These are phyloP conservation scores for Neofusicoccum ribis DNA, from an alignment of 2,329 filamentous ascomycete genomes.

Conservation along the genomic window DNA sequence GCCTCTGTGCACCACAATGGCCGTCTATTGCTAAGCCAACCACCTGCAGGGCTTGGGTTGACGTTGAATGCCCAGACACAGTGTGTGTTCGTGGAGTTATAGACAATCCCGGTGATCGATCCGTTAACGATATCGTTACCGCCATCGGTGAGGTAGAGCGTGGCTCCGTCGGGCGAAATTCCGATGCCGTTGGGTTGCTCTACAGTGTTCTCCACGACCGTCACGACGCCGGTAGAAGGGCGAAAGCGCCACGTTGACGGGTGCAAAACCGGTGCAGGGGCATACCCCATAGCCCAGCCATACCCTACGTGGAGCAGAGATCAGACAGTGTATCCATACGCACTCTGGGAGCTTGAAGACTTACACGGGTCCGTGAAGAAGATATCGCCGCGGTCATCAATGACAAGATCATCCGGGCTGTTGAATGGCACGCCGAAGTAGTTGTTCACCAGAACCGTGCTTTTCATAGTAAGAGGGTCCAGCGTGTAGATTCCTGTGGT, in stretches of 20 bases:
- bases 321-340: background rate
- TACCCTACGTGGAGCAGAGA: slow-evolving; percentile 21
- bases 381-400: slow-evolving; percentile 4
- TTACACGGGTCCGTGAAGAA: slow-evolving; percentile 14
- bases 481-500: slow-evolving; percentile 3
- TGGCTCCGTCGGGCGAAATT: slow-evolving; percentile 4
- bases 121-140: slow-evolving; percentile 2
- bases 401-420: slow-evolving; percentile 9
- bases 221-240: slow-evolving; percentile 34
- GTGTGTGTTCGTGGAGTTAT: slow-evolving; percentile 4
- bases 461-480: background rate
- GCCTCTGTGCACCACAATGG: background rate
- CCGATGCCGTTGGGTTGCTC: slow-evolving; percentile 19
- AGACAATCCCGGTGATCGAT: background rate
- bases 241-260: slow-evolving; percentile 50
- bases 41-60: background rate
- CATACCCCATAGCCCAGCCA: slow-evolving; percentile 32
- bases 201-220: background rate
- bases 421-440: slow-evolving; percentile 10
- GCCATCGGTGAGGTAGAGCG: slow-evolving; percentile 3
- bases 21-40: background rate
- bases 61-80: background rate
- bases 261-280: slow-evolving; percentile 22
- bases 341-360: background rate
- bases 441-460: slow-evolving; percentile 7